Evolutionary conservation across 2,329 filamentous ascomycete species (phyloP).

Genomic region (Pseudopithomyces maydicus): DNA sequence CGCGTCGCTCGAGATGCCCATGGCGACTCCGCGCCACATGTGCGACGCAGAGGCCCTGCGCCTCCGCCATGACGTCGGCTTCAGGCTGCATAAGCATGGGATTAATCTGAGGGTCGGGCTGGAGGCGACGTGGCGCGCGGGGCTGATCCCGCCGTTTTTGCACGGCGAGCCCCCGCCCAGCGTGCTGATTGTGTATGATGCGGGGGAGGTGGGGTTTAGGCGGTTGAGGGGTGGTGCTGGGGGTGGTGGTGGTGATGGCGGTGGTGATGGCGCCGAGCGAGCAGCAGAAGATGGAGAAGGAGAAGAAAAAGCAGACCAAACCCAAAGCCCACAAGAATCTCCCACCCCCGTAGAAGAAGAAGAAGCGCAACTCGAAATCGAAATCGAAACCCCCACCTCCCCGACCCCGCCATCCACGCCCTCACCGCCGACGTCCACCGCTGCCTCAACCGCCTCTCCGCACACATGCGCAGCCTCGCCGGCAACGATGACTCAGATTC

Average conservation of each 20-base stretch:
- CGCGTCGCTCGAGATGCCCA: conserved; percentile 12
- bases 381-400: too few species aligned
- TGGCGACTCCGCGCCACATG: conserved; percentile 23
- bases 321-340: too few species aligned
- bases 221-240: conserved; percentile 11
- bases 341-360: neutral
- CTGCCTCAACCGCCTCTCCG: too few species aligned
- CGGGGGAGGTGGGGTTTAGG: conserved; percentile 52
- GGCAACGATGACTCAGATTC: too few species aligned
- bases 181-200: conserved; percentile 33
- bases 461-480: too few species aligned
- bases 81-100: conserved; percentile 27
- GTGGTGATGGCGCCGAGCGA: too few species aligned
- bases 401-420: too few species aligned
- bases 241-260: too few species aligned
- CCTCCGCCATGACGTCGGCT: conserved; percentile 33
- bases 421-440: too few species aligned
- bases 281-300: too few species aligned
- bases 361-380: neutral
- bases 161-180: conserved; percentile 32
- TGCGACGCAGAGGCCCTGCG: conserved; percentile 29
- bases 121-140: conserved; percentile 25
- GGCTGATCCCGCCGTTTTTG: conserved; percentile 40
- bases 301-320: too few species aligned
- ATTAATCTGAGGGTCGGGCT: conserved; percentile 35